A percentile compares a stretch with the other conserved stretches of the same genome.
Conservation (phyloP, 2,329 filamentous ascomycete genomes). For the Penicillium hesseltinei region DNA sequence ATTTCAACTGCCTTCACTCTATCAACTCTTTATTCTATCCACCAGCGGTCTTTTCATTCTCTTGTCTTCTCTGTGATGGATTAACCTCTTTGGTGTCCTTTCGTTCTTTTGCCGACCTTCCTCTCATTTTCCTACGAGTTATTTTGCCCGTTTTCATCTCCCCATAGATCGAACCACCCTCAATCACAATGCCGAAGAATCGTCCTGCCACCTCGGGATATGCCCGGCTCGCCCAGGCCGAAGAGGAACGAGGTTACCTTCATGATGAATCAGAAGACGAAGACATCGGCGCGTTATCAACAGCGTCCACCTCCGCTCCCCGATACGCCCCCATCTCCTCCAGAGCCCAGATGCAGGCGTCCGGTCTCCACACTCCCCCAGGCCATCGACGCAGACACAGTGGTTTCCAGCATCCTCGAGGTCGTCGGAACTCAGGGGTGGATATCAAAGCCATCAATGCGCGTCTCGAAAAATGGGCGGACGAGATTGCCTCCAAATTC, state of each 20-base stretch:
- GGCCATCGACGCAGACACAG: constrained; percentile 48
- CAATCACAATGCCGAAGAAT: constrained; percentile 60
- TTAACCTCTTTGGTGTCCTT: constrained; percentile 10
- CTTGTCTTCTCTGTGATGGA: constrained; percentile 17
- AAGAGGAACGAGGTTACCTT: constrained; percentile 52
- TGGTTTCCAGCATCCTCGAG: constrained; percentile 49
- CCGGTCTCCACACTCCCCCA: constrained; percentile 39
- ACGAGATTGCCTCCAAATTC: constrained; percentile 96
- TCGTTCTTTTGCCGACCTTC: constrained; percentile 13
- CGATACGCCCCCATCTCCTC: constrained; percentile 61
- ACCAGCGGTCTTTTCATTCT: neutral
- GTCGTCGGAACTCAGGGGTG: constrained; percentile 77
- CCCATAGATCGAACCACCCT: constrained; percentile 24
- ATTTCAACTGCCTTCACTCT: constrained; percentile 8
- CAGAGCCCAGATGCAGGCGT: constrained; percentile 52
- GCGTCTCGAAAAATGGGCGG: constrained; percentile 90
- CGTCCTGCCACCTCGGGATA: constrained; percentile 77
- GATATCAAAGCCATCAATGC: constrained; percentile 99
- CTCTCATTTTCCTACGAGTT: constrained; percentile 6
- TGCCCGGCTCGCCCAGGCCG: constrained; percentile 78
- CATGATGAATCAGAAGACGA: constrained; percentile 71
- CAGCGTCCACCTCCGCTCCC: constrained; percentile 55
- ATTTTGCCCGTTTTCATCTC: constrained; percentile 2
- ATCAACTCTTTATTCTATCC: constrained; percentile 4
- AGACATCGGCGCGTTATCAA: constrained; percentile 54